phyloP scores from a whole-genome alignment of 179 eudicot species.

The Actinidia arguta region DNA sequence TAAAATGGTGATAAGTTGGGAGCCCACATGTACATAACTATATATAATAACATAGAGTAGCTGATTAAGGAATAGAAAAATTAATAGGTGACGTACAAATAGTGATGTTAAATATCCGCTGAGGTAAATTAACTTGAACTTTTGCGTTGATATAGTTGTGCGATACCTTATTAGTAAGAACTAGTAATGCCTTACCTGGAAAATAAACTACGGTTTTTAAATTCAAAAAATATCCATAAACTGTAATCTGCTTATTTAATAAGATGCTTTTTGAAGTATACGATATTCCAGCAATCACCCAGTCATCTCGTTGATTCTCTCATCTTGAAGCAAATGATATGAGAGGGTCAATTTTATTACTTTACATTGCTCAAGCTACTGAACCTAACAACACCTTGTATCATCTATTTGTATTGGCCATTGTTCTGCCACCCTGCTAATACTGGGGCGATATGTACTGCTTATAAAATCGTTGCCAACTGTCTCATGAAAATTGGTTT shows the following conservation, averaged over 20 bases:
- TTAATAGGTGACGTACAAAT: no score
- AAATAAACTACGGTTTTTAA: no score
- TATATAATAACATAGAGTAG: no score
- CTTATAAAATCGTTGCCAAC: background rate
- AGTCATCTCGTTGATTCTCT: background rate
- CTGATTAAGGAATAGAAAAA: no score
- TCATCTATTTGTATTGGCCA: background rate
- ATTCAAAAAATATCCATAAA: no score
- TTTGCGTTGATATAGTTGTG: no score
- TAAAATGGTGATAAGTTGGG: background rate
- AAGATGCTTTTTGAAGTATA: background rate
- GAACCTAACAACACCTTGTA: background rate
- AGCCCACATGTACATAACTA: background rate
- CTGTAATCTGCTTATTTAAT: background rate
- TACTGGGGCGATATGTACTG: background rate
- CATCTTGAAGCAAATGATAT: no score
- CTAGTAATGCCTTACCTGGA: no score
- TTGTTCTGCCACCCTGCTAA: conserved; percentile 14
- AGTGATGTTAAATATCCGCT: no score
- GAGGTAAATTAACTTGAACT: no score
- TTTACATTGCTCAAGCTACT: background rate
- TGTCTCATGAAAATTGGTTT: background rate
- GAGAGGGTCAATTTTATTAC: background rate
- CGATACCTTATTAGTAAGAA: no score
- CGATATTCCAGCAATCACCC: background rate